Conservation (phyloP, 768 basidiomycete species). For the Sistotremastrum suecicum region DNA sequence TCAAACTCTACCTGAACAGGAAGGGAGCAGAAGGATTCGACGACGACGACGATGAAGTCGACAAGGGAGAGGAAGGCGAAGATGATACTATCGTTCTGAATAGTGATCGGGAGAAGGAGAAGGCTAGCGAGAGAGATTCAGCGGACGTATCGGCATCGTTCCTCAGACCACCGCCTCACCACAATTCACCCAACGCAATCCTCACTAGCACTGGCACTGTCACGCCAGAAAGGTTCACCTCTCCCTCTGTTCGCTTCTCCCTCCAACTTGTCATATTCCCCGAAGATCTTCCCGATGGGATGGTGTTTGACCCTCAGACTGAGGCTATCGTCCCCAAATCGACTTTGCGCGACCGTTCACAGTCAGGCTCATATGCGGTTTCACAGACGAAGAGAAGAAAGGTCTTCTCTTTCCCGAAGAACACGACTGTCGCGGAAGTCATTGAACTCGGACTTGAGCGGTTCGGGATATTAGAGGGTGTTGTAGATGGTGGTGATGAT, state of each 20-base stretch:
- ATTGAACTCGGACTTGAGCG: conserved; percentile 85
- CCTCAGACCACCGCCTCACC: no score
- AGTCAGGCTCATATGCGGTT: conserved; percentile 34
- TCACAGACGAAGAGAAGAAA: conserved; percentile 56
- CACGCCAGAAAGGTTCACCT: conserved; percentile 59
- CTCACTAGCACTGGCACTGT: conserved; percentile 28
- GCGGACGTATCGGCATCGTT: not conserved
- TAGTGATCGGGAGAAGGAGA: conserved; percentile 25
- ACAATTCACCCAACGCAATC: no score
- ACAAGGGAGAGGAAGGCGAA: conserved; percentile 27
- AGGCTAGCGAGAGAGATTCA: conserved; percentile 9
- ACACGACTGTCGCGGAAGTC: conserved; percentile 91
- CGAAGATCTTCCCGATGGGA: conserved; percentile 85
- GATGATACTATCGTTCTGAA: not conserved
- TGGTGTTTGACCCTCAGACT: conserved; percentile 85
- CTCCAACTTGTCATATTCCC: conserved; percentile 80
- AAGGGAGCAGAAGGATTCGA: conserved; percentile 20
- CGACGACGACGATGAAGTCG: conserved; percentile 28
- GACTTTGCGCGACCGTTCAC: conserved; percentile 43
- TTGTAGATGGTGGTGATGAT: conserved; percentile 97
- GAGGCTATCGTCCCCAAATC: conserved; percentile 89
- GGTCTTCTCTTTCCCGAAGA: conserved; percentile 85
- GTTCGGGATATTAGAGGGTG: conserved; percentile 93
- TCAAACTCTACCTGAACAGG: conserved; percentile 91
- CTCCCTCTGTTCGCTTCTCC: conserved; percentile 74